These are phyloP conservation scores for Coffea eugenioides DNA, from an alignment of 257 asterid species.

Conservation along the genomic window DNA sequence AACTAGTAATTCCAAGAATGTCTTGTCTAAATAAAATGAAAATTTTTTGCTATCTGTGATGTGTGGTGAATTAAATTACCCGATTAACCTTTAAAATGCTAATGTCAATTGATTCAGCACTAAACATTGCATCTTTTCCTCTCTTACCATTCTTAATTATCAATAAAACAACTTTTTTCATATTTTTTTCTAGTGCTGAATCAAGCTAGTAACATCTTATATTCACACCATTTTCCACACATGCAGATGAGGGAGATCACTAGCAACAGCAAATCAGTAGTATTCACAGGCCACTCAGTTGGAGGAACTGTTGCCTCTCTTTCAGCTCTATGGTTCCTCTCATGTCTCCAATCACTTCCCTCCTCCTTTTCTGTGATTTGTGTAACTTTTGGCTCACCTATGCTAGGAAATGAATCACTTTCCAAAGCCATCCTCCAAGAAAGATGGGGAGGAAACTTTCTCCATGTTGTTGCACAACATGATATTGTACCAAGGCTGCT, in stretches of 20 bases:
- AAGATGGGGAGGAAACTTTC: conserved; percentile 79
- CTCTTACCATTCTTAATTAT: no score
- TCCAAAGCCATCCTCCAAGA: conserved; percentile 65
- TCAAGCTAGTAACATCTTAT: background rate
- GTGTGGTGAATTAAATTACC: background rate
- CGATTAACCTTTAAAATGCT: no score
- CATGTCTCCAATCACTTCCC: conserved; percentile 37
- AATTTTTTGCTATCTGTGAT: background rate
- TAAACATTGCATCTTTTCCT: no score
- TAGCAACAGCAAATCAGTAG: conserved; percentile 55
- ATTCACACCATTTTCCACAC: background rate
- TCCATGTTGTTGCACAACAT: conserved; percentile 64
- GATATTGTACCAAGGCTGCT: conserved; percentile 77
- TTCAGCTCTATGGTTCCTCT: conserved; percentile 72
- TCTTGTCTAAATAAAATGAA: no score
- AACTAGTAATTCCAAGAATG: background rate
- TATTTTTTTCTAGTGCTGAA: background rate
- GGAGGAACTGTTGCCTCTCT: conserved; percentile 87
- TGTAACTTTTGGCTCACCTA: conserved; percentile 75
- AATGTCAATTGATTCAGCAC: no score
- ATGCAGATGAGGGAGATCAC: conserved; percentile 65
- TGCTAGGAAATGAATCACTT: conserved; percentile 71
- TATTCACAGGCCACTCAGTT: conserved; percentile 70
- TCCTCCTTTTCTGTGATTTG: conserved; percentile 48
- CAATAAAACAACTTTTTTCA: background rate